Evolutionary conservation across 371 early-diverging fungal species (phyloP).

Genomic region (Nosema granulosis): DNA sequence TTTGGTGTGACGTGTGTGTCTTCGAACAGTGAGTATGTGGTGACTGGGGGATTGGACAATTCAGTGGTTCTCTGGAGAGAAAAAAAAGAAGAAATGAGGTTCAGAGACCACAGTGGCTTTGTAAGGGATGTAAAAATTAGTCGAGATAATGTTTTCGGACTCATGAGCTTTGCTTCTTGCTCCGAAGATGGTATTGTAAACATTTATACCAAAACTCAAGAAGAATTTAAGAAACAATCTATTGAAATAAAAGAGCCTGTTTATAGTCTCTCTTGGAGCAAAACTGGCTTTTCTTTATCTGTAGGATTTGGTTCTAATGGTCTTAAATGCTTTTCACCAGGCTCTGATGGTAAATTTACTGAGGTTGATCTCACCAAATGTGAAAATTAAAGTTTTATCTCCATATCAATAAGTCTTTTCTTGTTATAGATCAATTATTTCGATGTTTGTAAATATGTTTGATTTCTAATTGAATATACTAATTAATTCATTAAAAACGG

Average conservation of each 20-base stretch:
- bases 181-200: conserved; percentile 60
- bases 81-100: conserved; percentile 31
- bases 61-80: conserved; percentile 47
- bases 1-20: conserved; percentile 57
- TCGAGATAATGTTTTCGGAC: conserved; percentile 50
- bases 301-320: conserved; percentile 62
- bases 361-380: conserved; percentile 36
- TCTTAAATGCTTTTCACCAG: conserved; percentile 61
- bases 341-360: conserved; percentile 51
- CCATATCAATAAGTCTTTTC: not conserved
- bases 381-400: not conserved
- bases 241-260: conserved; percentile 57
- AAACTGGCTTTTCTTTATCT: conserved; percentile 60
- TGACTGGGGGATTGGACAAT: conserved; percentile 62
- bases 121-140: conserved; percentile 57
- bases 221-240: conserved; percentile 27
- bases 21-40: conserved; percentile 51
- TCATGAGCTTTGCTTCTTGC: conserved; percentile 62
- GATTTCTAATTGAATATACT: too few species aligned
- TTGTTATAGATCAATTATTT: too few species aligned
- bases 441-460: too few species aligned
- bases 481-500: too few species aligned
- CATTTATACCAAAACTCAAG: conserved; percentile 45
- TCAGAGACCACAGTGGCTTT: conserved; percentile 54
- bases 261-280: conserved; percentile 59